Base-by-base conservation (phyloP, 257 asterid genomes). In the Salvia rosmarinus region DNA sequence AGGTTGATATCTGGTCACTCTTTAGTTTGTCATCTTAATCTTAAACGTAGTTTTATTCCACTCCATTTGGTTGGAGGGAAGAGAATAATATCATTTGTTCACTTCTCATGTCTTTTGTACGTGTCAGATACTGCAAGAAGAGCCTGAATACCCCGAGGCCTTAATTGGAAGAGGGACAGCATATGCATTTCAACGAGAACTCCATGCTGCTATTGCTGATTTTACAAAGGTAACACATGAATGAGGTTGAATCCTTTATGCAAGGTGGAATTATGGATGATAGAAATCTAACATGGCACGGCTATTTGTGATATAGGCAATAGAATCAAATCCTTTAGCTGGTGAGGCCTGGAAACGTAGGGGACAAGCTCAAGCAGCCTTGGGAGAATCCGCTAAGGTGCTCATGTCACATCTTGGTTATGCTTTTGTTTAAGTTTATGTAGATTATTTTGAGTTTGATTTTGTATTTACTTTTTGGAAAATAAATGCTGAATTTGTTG, bases 261-360 rank as follows among this genome's bases (percentile, higher is more conserved):
- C 21, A 51, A 37, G 51, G 32, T 71, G 64, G 39, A 64, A 39
- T 78, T 67, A 13, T 68, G 49, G 65, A 70, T 70, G 79, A 68
- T 77, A 64, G 54, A 67, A 52, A 67, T 80, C n/a, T 46, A 54
- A 75, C 47, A 16, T 66, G 82, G 63, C 47, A 16, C 69, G 82
- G 63, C 56, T 82, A 56, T 58, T 62, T 74, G 60, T 61, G 20
- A 73, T 76, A 95, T 76, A 95, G 99, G 99, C 99, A 34, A 91
- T 95, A 82, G 82, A 85, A 75, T 82, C 91, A 78, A 91, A 91
- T 78, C 98, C 98, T 73, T 83, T 87, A 54, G 99, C 99, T 13
- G 98, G 96, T 13, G 98, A 95, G 81, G 99, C 99, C 67, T 95
- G 97, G 97, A 95, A 95, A 78, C 96, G 99, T 76, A 81, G 99